These are phyloP conservation scores for Saturnispora bothae DNA, from an alignment of 805 yeast species.

Conservation along the genomic window DNA sequence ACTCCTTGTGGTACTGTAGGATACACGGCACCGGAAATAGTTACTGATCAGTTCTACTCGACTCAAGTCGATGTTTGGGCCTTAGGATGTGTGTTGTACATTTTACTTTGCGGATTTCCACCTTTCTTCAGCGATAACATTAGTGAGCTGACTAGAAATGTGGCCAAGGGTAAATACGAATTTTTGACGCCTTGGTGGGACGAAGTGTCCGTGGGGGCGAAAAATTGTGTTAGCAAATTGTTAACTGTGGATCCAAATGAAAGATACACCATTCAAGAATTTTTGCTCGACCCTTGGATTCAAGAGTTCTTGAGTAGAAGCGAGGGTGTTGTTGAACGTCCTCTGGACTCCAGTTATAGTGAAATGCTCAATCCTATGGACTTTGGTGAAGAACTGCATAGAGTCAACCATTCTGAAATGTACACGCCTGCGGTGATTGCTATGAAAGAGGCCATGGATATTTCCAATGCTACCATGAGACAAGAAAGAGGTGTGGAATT, in stretches of 20 bases:
- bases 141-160: conserved; percentile 64
- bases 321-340: conserved; percentile 14
- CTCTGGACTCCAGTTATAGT: neutral
- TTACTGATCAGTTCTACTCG: conserved; percentile 83
- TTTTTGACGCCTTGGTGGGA: conserved; percentile 87
- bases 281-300: conserved; percentile 72
- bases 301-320: conserved; percentile 22
- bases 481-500: no score
- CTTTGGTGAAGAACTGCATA: conserved; percentile 2
- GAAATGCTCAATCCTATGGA: conserved; percentile 3
- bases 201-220: conserved; percentile 60
- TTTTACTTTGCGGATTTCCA: conserved; percentile 92
- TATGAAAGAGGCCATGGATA: conserved; percentile 49
- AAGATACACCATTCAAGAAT: conserved; percentile 62
- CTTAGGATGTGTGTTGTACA: conserved; percentile 88
- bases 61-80: conserved; percentile 99
- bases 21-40: conserved; percentile 97
- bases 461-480: conserved; percentile 40
- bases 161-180: conserved; percentile 68
- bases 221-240: conserved; percentile 54
- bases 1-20: conserved; percentile 99
- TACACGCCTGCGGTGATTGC: conserved; percentile 52
- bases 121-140: conserved; percentile 87
- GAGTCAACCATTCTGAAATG: conserved; percentile 19
- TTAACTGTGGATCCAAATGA: conserved; percentile 61